phyloP scores from a whole-genome alignment of 331 rosid species.

The Acacia concinna region DNA sequence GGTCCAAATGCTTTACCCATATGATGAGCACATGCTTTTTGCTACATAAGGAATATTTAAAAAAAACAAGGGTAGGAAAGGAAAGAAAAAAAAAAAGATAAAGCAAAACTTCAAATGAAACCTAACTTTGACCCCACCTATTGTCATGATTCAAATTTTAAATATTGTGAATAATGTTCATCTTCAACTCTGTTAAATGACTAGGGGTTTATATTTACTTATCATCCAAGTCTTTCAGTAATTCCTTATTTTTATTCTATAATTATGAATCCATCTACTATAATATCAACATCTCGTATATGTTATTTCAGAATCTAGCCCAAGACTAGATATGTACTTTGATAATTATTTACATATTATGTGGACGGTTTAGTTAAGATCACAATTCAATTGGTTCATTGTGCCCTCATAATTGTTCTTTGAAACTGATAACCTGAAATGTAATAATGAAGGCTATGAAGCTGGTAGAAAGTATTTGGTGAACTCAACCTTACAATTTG shows the following conservation, averaged over 20 bases:
- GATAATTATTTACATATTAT: not conserved
- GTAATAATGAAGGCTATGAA: conserved; percentile 19
- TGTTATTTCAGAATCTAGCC: not conserved
- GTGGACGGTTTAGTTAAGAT: not conserved
- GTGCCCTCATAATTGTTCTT: conserved; percentile 10
- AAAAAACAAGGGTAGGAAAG: not conserved
- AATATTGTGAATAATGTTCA: not conserved
- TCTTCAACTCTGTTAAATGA: not conserved
- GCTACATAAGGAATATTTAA: conserved; percentile 7
- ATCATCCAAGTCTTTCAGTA: not conserved
- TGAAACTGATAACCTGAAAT: conserved; percentile 16
- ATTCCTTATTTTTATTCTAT: conserved; percentile 6
- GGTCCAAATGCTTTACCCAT: conserved; percentile 46
- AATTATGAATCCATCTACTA: not conserved
- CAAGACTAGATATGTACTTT: not conserved
- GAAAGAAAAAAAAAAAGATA: not conserved
- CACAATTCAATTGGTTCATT: conserved; percentile 1
- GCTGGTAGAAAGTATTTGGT: conserved; percentile 9
- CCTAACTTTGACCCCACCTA: not conserved
- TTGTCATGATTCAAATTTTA: conserved; percentile 12
- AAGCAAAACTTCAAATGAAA: conserved; percentile 1
- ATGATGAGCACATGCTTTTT: conserved; percentile 42
- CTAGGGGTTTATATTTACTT: not conserved
- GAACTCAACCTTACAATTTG: conserved; percentile 27
- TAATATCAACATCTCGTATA: not conserved